Base-by-base conservation (phyloP, 345 rosid species). In the thale cress (Arabidopsis thaliana) region DNA sequence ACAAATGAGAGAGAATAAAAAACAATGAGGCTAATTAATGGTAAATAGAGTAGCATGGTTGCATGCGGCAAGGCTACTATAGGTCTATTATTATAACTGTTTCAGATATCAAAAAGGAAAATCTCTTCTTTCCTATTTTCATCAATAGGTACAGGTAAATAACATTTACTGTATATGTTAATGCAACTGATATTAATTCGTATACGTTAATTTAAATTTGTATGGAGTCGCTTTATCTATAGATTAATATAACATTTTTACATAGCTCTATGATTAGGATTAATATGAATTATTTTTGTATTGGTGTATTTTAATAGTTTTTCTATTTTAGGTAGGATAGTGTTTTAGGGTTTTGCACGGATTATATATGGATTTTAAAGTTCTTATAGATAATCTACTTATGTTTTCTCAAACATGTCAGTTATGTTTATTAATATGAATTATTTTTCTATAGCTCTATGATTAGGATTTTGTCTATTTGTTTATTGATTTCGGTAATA, bases 91-190 rank as follows among this genome's bases (percentile, higher is more conserved):
- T 51, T 42, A 60, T 50, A 51, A 51, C 65, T 76, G 75, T 62
- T 68, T 59, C 63, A 76, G 32, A 76, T 69, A 69, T 69, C 28
- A 69, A 76, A 69, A 69, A 4, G 80, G 80, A 61, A 62, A 62
- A 32, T 61, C 63, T 69, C 70, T 36, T 62, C 32, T 76, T 76
- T 69, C 70, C 80, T 62, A 75, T 69, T 76, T 76, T 62, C 75
- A 69, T 76, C 51, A 76, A 76, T 62, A 69, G 59, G 51, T 33
- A 34, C 45, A 53, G 12, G 69, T 41, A 61, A 76, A 68, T 53
- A 23, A 34, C 68, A 67, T 50, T 50, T 22, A 16, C 20, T 16
- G 20, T 16, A 36, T 28, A 64, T 53, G 23, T 44, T 58, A 67
- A 20, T 24, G 48, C 25, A 33, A 44, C 64, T 24, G 30, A 36